Evolutionary conservation across 768 basidiomycete genomes (phyloP), one percentile per base, ranked within the genome.

Genomic region (Leccinum longicurvipes): DNA sequence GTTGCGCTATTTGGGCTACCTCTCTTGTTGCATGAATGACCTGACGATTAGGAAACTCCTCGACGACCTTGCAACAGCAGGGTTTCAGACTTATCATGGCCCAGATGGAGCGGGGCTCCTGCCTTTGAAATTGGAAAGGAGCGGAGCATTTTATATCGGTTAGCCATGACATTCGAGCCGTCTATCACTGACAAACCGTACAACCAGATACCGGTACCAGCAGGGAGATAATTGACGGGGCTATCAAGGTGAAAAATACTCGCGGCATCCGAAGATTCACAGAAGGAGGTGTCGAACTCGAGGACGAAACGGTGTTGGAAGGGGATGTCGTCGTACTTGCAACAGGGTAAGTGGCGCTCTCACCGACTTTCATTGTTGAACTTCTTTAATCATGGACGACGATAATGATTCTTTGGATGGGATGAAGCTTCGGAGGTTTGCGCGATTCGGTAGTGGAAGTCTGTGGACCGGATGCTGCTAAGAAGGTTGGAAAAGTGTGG

Each of bases 401-500:
- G 21, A 12, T 41, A 7, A 36, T 51, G 45, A 25, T 14, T 27
- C 23, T 12, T 21, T 23, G 47, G 17, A n/a, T n/a, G 41, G 7
- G 32, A 3, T 47, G 11, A 60, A 85, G 81, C 1, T 77, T 78
- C 54, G 79, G 79, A 8, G 76, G 81, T 60, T 61, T 77, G 5
- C 71, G 69, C 19, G 66, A 69, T 15, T 70, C 75, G 6, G 63
- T 82, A 28, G 66, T 66, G 51, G 63, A 70, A 19, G 67, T 86
- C 6, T 78, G 81, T 51, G 83, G 80, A 0, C 69, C 77, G 3
- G 75, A 78, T 21, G 65, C 82, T 9, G 75, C 71, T 1, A 59
- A 72, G 36, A 72, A 75, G 64, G 72, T 85, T 56, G 76, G 79
- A 52, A 74, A 77, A n/a, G 67, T 87, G 14, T 83, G 86, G 88